Base-by-base conservation (phyloP, 2,329 filamentous ascomycete genomes). In the Nemania diffusa region DNA sequence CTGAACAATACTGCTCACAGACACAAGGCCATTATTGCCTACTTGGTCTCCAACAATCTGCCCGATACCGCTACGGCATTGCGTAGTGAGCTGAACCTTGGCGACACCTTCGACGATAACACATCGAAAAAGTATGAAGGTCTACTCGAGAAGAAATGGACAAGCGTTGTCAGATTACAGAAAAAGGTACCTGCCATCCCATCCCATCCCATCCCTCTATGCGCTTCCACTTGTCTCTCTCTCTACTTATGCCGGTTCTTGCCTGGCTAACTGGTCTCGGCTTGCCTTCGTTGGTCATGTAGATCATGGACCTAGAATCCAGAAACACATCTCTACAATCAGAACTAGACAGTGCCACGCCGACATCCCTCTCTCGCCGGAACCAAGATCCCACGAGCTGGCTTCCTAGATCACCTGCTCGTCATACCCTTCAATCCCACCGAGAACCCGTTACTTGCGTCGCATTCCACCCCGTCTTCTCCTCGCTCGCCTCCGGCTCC, bases 101-200 rank as follows among this genome's bases (percentile, higher is more conserved):
- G 89, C 58, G 88, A 87, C 62, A 81, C 82, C 55, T 94, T 97
- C 75, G 93, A 97, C 78, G 85, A 92, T 69, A 87, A 88, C 20
- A 97, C 93, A 22, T 87, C 91, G 59, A 97, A 97, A 84, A 97
- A 97, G 82, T 98, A 97, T 82, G 94, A 97, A 81, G 92, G 92
- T 1, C 81, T 98, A 29, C 82, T 98, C 72, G 95, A 98, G 85
- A 97, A 97, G 87, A 98, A 98, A 84, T 98, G 95, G 95, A 98
- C 95, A 22, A 96, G 93, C 75, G 92, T 98, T 29, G 94, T 97
- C 75, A 88, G 95, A 69, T 81, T 98, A 79, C 95, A 98, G 82
- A 97, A 97, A 81, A 98, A 97, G 92, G 93, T 92, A 81, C 57
- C 80, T 32, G 50, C 9, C 29, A 32, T 32, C 29, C 29, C 29